A percentile compares a stretch with the other conserved stretches of the same genome.
Evolutionary conservation across 1,284 basidiomycete genomes (phyloP).

Genomic region (Stygiomarasmius scandens): DNA sequence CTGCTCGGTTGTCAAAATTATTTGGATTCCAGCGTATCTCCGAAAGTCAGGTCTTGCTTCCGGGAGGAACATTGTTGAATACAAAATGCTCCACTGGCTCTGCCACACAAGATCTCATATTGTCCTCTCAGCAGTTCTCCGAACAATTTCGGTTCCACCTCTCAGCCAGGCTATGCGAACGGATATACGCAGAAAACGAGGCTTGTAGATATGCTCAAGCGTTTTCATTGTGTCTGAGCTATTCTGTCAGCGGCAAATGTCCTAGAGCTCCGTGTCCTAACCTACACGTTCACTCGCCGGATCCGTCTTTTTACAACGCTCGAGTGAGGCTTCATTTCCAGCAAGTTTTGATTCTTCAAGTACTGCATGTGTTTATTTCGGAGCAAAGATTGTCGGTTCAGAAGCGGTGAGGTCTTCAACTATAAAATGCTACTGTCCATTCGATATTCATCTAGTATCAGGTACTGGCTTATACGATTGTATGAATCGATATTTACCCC

Average conservation of each 20-base stretch:
- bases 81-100: no score
- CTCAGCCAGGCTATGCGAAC: background rate
- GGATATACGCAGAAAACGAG: background rate
- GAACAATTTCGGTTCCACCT: background rate
- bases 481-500: conserved; percentile 11
- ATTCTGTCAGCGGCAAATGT: conserved; percentile 1
- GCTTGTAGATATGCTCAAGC: conserved; percentile 8
- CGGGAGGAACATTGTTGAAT: conserved; percentile 5
- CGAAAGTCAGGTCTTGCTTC: conserved; percentile 6
- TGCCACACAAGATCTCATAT: conserved; percentile 1
- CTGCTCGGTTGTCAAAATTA: conserved; percentile 25
- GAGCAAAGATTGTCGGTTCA: background rate
- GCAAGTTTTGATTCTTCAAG: conserved; percentile 8
- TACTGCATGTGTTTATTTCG: background rate
- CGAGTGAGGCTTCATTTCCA: conserved; percentile 13
- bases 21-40: conserved; percentile 34
- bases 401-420: conserved; percentile 4
- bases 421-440: background rate
- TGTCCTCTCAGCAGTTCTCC: conserved; percentile 3
- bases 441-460: background rate
- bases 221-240: conserved; percentile 11
- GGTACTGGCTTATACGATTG: conserved; percentile 12
- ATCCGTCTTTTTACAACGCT: conserved; percentile 5
- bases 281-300: conserved; percentile 2
- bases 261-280: conserved; percentile 7